Evolutionary conservation across 352 stramenopile species (phyloP).

Genomic region (Pythium utonaiense): DNA sequence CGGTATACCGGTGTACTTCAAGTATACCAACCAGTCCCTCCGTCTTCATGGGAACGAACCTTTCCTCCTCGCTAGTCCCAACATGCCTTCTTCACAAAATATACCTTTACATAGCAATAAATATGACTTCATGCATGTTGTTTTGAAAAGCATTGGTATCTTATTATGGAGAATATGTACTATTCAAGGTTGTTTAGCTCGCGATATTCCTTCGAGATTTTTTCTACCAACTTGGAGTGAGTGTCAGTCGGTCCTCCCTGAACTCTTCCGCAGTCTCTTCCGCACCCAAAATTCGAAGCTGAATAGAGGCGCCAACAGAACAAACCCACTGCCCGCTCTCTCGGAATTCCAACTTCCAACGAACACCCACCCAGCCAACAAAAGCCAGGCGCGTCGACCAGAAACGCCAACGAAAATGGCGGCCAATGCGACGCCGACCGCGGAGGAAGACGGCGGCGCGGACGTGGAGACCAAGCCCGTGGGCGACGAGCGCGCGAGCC

Average conservation of each 20-base stretch:
- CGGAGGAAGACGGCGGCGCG: background rate
- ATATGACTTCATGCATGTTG: too few species aligned
- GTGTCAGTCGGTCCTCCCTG: background rate
- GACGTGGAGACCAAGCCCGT: background rate
- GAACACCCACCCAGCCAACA: background rate
- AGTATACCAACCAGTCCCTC: too few species aligned
- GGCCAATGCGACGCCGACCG: background rate
- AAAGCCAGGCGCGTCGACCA: too few species aligned
- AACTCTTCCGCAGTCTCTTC: conserved; percentile 3
- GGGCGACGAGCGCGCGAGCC: background rate
- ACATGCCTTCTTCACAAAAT: too few species aligned
- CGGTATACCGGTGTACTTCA: background rate
- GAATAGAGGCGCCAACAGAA: background rate
- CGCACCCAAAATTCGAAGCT: conserved; percentile 1
- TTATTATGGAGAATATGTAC: too few species aligned
- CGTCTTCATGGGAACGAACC: too few species aligned
- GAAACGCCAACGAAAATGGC: background rate
- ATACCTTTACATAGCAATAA: too few species aligned
- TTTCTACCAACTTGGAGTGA: background rate
- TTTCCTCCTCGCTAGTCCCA: too few species aligned
- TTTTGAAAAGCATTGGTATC: too few species aligned
- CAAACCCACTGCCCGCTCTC: background rate
- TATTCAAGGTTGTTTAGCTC: too few species aligned
- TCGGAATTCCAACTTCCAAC: background rate
- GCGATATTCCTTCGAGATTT: background rate